phyloP scores from a whole-genome alignment of 1,284 basidiomycete species.

The Tausonia pullulans region DNA sequence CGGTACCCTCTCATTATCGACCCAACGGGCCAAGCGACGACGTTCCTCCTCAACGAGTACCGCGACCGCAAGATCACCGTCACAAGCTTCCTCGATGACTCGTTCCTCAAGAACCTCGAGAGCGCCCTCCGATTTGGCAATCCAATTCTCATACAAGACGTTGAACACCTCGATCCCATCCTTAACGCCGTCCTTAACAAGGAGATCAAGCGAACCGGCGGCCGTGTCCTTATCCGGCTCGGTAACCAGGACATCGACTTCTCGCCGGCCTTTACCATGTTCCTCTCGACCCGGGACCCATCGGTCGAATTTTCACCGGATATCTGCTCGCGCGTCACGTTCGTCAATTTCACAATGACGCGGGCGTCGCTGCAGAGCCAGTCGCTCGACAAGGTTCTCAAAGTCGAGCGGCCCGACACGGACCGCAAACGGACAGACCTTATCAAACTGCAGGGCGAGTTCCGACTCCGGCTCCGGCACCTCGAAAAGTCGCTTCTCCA shows the following conservation, averaged over 20 bases:
- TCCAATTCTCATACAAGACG: slow-evolving; percentile 92
- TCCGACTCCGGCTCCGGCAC: slow-evolving; percentile 81
- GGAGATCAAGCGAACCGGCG: slow-evolving; percentile 88
- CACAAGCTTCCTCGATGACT: slow-evolving; percentile 96
- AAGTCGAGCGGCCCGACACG: slow-evolving; percentile 91
- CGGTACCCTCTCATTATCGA: slow-evolving; percentile 98
- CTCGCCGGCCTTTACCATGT: slow-evolving; percentile 98
- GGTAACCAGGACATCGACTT: slow-evolving; percentile 99
- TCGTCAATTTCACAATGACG: slow-evolving; percentile 99
- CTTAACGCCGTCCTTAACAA: slow-evolving; percentile 95
- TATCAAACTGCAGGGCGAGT: slow-evolving; percentile 98
- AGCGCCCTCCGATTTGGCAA: slow-evolving; percentile 98
- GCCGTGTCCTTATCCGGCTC: slow-evolving; percentile 91
- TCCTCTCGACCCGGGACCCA: slow-evolving; percentile 92
- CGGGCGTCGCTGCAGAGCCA: slow-evolving; percentile 95
- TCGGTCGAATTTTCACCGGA: slow-evolving; percentile 96
- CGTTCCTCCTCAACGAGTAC: slow-evolving; percentile 89
- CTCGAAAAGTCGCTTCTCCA: slow-evolving; percentile 88
- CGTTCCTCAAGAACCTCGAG: slow-evolving; percentile 96
- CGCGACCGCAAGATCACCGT: slow-evolving; percentile 93
- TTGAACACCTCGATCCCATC: slow-evolving; percentile 95
- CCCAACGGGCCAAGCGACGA: slow-evolving; percentile 95
- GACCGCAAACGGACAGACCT: slow-evolving; percentile 95
- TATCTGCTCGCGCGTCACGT: slow-evolving; percentile 96
- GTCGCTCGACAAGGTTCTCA: slow-evolving; percentile 91